These are phyloP conservation scores for Venturia oleaginea DNA, from an alignment of 2,329 filamentous ascomycete genomes.

Conservation along the genomic window DNA sequence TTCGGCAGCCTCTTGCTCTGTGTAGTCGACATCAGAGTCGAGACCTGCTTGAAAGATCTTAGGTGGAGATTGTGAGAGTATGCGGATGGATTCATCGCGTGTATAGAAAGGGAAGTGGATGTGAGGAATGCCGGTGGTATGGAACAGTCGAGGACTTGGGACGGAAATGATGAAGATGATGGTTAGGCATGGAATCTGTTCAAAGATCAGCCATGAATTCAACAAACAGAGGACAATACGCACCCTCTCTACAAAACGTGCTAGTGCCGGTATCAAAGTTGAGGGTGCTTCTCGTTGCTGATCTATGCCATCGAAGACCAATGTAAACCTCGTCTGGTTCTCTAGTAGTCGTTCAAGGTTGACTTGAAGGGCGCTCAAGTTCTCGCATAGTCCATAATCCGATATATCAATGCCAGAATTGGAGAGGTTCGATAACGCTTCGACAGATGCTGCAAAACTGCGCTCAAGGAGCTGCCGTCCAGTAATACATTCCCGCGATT, in stretches of 20 bases:
- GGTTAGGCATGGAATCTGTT: constrained; percentile 67
- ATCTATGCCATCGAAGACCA: constrained; percentile 86
- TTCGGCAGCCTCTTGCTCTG: constrained; percentile 39
- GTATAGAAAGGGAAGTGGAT: constrained; percentile 79
- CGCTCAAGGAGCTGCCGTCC: constrained; percentile 68
- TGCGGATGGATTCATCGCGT: constrained; percentile 68
- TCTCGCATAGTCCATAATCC: constrained; percentile 43
- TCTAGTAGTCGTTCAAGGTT: not conserved
- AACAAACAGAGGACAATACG: constrained; percentile 21
- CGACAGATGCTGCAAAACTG: constrained; percentile 43
- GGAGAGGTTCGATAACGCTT: constrained; percentile 27
- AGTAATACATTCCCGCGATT: constrained; percentile 68
- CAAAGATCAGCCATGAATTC: not conserved
- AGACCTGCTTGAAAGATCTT: constrained; percentile 37
- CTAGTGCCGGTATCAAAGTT: constrained; percentile 72
- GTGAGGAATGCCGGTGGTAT: constrained; percentile 61
- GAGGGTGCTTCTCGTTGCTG: constrained; percentile 69
- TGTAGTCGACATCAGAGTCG: constrained; percentile 42
- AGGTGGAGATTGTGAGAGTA: constrained; percentile 53
- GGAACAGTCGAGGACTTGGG: constrained; percentile 60
- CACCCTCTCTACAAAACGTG: constrained; percentile 72
- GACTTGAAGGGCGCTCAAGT: constrained; percentile 9
- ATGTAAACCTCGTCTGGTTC: constrained; percentile 66
- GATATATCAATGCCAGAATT: not conserved
- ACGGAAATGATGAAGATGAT: constrained; percentile 68